These are phyloP conservation scores for Pleomassaria siparia DNA, from an alignment of 2,329 filamentous ascomycete species.

Conservation along the genomic window DNA sequence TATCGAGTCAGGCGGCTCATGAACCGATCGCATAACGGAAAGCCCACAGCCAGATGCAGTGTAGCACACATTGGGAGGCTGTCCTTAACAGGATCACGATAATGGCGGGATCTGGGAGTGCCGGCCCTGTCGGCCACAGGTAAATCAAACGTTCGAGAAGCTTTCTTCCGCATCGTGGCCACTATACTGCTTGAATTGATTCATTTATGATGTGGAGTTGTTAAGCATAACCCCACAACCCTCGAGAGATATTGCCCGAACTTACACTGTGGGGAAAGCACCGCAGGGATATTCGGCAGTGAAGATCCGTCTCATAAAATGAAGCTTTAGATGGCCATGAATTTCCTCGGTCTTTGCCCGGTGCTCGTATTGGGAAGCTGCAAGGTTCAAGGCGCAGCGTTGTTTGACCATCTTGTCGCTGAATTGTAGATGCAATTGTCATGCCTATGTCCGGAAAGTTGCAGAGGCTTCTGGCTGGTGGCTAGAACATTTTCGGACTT, in stretches of 20 bases:
- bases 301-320: constrained; percentile 13
- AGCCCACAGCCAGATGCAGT: constrained; percentile 11
- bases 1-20: constrained; percentile 23
- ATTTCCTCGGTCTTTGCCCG: background rate
- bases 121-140: constrained; percentile 28
- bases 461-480: background rate
- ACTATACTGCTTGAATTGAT: constrained; percentile 12
- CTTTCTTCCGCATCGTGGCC: constrained; percentile 22
- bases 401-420: background rate
- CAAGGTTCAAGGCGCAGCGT: background rate
- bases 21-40: constrained; percentile 21
- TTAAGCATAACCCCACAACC: constrained; percentile 22
- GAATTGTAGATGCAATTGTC: background rate
- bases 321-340: constrained; percentile 4
- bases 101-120: constrained; percentile 28
- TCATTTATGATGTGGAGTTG: constrained; percentile 15
- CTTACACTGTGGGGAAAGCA: constrained; percentile 19
- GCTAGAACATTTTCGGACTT: background rate
- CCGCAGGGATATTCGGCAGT: constrained; percentile 19
- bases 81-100: constrained; percentile 19
- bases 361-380: constrained; percentile 1
- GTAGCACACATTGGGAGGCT: constrained; percentile 8
- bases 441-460: background rate
- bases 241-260: constrained; percentile 14
- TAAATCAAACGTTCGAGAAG: constrained; percentile 29